These are phyloP conservation scores for Aciculosporium take DNA, from an alignment of 2,329 filamentous ascomycete genomes.

Conservation along the genomic window DNA sequence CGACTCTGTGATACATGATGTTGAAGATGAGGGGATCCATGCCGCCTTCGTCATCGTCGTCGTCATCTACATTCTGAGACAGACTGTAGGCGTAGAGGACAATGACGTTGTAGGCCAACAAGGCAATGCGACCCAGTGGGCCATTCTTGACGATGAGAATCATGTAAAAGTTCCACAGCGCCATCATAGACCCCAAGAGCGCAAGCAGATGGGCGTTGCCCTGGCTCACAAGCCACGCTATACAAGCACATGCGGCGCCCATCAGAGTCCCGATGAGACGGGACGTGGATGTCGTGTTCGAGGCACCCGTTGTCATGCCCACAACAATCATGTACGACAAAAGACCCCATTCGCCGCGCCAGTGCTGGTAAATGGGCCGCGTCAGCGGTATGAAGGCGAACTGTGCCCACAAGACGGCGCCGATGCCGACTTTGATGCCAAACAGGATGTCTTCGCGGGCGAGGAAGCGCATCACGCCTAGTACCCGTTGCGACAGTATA, in stretches of 20 bases:
- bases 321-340: constrained; percentile 97
- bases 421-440: constrained; percentile 84
- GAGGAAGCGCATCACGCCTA: constrained; percentile 32
- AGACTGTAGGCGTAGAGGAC: constrained; percentile 90
- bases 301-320: constrained; percentile 91
- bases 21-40: constrained; percentile 70
- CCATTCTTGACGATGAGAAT: constrained; percentile 74
- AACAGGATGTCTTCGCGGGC: constrained; percentile 51
- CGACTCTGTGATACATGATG: constrained; percentile 76
- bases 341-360: constrained; percentile 93
- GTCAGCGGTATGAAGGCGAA: constrained; percentile 74
- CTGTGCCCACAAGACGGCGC: constrained; percentile 76
- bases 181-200: constrained; percentile 67
- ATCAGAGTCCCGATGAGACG: constrained; percentile 77
- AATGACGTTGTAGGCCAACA: constrained; percentile 91
- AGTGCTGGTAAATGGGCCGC: constrained; percentile 66
- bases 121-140: constrained; percentile 81
- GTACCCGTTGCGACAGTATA: constrained; percentile 29
- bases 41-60: constrained; percentile 81
- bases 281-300: constrained; percentile 80
- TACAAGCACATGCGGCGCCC: constrained; percentile 60
- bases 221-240: constrained; percentile 63
- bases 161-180: constrained; percentile 76
- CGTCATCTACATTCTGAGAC: constrained; percentile 62
- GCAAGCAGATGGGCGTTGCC: constrained; percentile 65